A percentile compares a stretch with the other conserved stretches of the same genome.
These are phyloP conservation scores for Serendipita sp. DNA, from an alignment of 768 basidiomycete species.

Conservation along the genomic window DNA sequence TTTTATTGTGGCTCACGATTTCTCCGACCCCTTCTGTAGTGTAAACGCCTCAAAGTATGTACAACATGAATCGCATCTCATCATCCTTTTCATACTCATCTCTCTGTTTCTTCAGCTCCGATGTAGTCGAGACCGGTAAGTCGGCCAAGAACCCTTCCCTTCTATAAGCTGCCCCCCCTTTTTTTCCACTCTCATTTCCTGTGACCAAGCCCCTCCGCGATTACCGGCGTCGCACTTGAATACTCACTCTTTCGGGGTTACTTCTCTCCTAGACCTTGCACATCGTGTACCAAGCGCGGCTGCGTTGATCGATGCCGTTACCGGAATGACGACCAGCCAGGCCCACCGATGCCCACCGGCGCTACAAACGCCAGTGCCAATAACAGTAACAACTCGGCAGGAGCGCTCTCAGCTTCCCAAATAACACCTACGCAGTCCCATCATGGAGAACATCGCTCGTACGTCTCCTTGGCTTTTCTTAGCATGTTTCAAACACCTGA, in stretches of 20 bases:
- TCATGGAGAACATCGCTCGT: not conserved
- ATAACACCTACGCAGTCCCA: too few species aligned
- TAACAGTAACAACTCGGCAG: too few species aligned
- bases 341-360: too few species aligned
- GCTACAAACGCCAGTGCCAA: too few species aligned
- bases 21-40: not conserved
- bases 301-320: conserved; percentile 1
- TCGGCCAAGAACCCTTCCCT: not conserved
- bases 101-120: not conserved
- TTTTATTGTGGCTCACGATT: not conserved
- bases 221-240: not conserved
- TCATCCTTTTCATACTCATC: not conserved
- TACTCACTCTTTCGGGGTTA: not conserved
- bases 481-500: not conserved
- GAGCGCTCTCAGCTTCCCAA: too few species aligned
- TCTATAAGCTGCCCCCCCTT: not conserved
- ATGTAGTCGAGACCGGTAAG: conserved; percentile 2
- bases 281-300: not conserved
- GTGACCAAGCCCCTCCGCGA: not conserved
- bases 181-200: not conserved
- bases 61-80: not conserved
- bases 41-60: conserved; percentile 3
- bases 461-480: not conserved
- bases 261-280: not conserved
- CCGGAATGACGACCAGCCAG: conserved; percentile 4